Conservation (phyloP, 2,329 filamentous ascomycete species). For the Aspergillus quadrilineatus region DNA sequence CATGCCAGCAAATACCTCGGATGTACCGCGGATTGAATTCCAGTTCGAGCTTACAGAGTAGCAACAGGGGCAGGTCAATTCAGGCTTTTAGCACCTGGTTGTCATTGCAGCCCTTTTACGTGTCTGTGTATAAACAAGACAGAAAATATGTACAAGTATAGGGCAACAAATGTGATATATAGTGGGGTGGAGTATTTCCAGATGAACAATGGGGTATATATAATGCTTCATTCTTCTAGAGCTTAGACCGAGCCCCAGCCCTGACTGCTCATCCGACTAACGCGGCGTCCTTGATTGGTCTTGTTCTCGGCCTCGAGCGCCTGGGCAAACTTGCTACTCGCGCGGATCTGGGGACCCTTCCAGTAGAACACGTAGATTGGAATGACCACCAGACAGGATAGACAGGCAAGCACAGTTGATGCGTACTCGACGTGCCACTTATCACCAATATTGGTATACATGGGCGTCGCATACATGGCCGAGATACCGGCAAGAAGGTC, state of each 20-base stretch:
- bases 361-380: conserved; percentile 59
- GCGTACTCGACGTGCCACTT: conserved; percentile 52
- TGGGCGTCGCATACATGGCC: conserved; percentile 65
- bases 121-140: too few relatives aligned
- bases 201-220: too few relatives aligned
- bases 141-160: too few relatives aligned
- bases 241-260: background rate
- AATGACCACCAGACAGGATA: conserved; percentile 53
- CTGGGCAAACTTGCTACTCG: conserved; percentile 54
- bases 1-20: conserved; percentile 2
- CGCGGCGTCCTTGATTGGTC: conserved; percentile 18
- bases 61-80: too few relatives aligned
- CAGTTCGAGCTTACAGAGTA: background rate
- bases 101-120: too few relatives aligned
- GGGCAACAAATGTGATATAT: too few relatives aligned
- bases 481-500: conserved; percentile 72
- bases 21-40: conserved; percentile 2
- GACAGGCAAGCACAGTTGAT: conserved; percentile 52
- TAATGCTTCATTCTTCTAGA: too few relatives aligned
- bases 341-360: conserved; percentile 55
- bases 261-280: conserved; percentile 11
- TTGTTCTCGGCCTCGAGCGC: conserved; percentile 26
- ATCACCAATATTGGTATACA: conserved; percentile 53
- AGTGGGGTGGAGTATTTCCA: too few relatives aligned
- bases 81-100: too few relatives aligned